Base-by-base conservation (phyloP, 345 rosid species). In the Populus pruinosa region DNA sequence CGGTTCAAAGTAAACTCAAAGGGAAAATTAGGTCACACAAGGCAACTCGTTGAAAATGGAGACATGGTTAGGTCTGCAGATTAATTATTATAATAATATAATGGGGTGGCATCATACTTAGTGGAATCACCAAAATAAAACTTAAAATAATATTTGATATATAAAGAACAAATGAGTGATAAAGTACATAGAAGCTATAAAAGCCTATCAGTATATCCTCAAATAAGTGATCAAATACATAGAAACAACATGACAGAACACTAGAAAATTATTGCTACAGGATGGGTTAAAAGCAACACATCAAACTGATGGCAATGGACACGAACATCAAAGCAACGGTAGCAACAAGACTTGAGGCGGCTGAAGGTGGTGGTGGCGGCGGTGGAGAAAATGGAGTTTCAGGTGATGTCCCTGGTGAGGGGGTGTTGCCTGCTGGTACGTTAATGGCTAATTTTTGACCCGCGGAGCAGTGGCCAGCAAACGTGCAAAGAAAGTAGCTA, bases 401-500 rank as follows among this genome's bases (percentile, higher is more conserved):
- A 39, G 71, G 6, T 1, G 27, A 10, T 36, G 29, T 41, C 17
- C 69, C 61, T 5, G 75, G 71, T 4, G 74, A 31, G 49, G 78
- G 18, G 43, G 47, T 2, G 71, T 4, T 2, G 53, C 41, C 21
- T 72, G 39, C 35, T 29, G 8, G 41, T 2, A 77, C 75, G 17
- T 35, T 77, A 29, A 81, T 11, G 39, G 77, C 67, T 39, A 81
- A 27, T 27, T 77, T 77, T 63, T 77, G 81, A 8, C 77, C 74
- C 1, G 0, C 21, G 1, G 67, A 59, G 62, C 84, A 81, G 67
- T 81, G 84, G 55, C 9, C 14, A n/a, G 69, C 0, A 17, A 77
- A 25, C 25, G 84, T 77, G 41, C 84, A 81, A 21, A 77, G 0
- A 17, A 12, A 81, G 21, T 77, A 73, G 5, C 16, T 16, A 27